phyloP scores from a whole-genome alignment of 805 yeast species.

The Pachysolen tannophilus region DNA sequence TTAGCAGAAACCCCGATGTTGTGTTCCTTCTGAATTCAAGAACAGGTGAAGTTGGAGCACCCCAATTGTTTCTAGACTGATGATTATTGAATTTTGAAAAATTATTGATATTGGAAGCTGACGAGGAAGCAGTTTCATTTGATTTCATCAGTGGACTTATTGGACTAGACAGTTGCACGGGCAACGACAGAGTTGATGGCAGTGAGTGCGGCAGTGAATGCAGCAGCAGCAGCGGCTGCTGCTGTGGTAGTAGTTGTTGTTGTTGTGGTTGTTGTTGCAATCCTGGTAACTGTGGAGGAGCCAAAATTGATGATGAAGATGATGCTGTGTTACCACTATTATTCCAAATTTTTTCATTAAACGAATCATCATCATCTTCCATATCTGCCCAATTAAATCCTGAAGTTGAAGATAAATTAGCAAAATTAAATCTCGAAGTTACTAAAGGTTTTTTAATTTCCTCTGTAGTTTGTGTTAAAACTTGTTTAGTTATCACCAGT shows the following conservation, averaged over 20 bases:
- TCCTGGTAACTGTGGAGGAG: not conserved
- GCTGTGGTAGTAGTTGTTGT: not conserved
- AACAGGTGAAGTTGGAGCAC: constrained; percentile 3
- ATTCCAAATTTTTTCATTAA: constrained; percentile 9
- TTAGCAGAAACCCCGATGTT: constrained; percentile 1
- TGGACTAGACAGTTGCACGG: too few species aligned
- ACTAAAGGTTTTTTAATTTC: constrained; percentile 3
- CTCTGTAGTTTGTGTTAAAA: not conserved
- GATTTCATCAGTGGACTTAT: too few species aligned
- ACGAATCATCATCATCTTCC: constrained; percentile 10
- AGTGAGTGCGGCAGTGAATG: too few species aligned
- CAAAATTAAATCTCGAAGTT: constrained; percentile 7
- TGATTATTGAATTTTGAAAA: too few species aligned
- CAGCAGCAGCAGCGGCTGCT: not conserved
- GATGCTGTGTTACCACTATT: too few species aligned
- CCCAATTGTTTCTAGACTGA: too few species aligned
- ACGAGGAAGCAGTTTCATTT: too few species aligned
- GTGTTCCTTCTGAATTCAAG: constrained; percentile 4
- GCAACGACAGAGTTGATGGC: too few species aligned
- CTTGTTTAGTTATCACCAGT: not conserved
- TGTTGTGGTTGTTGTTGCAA: not conserved
- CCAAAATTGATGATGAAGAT: too few species aligned
- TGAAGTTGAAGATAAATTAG: constrained; percentile 5
- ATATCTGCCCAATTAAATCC: constrained; percentile 15
- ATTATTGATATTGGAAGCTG: too few species aligned